Evolutionary conservation across 768 basidiomycete species (phyloP), one percentile per base, ranked within the genome.

Genomic region (Rhodotorula babjevae): DNA sequence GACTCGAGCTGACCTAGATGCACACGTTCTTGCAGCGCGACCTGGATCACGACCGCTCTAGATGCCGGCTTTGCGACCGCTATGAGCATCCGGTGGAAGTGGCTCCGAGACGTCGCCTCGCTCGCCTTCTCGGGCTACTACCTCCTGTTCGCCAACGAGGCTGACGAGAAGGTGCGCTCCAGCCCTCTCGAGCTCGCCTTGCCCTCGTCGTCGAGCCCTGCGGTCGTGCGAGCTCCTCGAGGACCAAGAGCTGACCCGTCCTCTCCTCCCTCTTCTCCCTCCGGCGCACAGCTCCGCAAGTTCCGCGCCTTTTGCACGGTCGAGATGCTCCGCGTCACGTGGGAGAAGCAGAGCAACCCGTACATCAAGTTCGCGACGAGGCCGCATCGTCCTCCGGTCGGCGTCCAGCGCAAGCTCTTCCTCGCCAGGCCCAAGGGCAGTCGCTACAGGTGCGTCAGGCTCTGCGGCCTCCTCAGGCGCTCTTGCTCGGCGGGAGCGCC

Each of bases 61-160:
- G 96, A 99, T 79, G 93, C 94, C 5, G 96, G 94, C 2, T 97
- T 98, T 79, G 93, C 93, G 0, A 93, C 93, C 0, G 94, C 95
- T 21, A 93, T 95, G 90, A 84, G 87, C 4, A 91, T 99, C 67
- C 87, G 89, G 23, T 91, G 92, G 7, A 92, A 90, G 79, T 96
- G 92, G 93, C 81, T 97, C 18, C 86, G 89, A 75, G 92, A 99
- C 80, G 82, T 96, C 11, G 89, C 88, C 63, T 92, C 92, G 55
- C 83, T 96, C 57, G 76, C 92, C 33, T 95, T 96, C 80, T 88
- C 92, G 3, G 75, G 76, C 4, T 99, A 97, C 83, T 99, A 98
- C 81, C 89, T 97, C 33, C 80, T 89, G 18, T 89, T 89, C 80
- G 90, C 94, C 31, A 88, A 89, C 78, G 91, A 94, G 79, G 96